Base-by-base conservation (phyloP, 2,329 filamentous ascomycete genomes). In the Fusarium tanahbumbuense region DNA sequence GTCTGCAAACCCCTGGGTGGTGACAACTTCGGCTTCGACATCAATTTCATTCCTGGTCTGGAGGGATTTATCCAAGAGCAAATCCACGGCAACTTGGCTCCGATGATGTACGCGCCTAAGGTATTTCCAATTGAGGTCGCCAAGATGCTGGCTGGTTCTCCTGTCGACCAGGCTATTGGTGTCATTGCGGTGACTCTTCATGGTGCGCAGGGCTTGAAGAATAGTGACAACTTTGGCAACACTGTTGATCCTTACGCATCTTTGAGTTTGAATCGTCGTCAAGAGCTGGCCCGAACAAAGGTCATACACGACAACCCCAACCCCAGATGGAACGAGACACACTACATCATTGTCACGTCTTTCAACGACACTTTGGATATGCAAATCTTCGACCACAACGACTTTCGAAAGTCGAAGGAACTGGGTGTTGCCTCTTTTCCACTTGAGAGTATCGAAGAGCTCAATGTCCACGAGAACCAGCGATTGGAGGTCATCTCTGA, bases 121-220 rank as follows among this genome's bases (percentile, higher is more conserved):
- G 94, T 98, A 52, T 99, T 99, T 85, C 96, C 96, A 18, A 96
- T 99, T 72, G 96, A 99, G 78, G 93, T 99, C 60, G 96, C 96
- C 73, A 98, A 99, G 86, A 96, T 99, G 93, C 86, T 99, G 70
- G 93, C 95, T 45, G 96, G 96, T 63, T 95, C 92, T 62, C 90
- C 96, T 0, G 93, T 99, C 53, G 97, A 99, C 78, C 93, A 97
- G 81, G 96, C 96, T 13, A 93, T 99, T 76, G 96, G 96, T 78
- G 94, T 99, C 11, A 82, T 99, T 56, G 95, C 95, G 25, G 85
- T 99, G 66, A 97, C 94, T 9, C 87, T 99, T 67, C 93, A 99
- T 78, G 92, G 93, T 42, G 96, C 94, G 4, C 90, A 94, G 72
- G 94, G 94, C 37, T 88, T 99, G 74, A 98, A 97, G 87, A 98